Conservation (phyloP, 306 rosid genomes). For the Lathyrus sativus region DNA sequence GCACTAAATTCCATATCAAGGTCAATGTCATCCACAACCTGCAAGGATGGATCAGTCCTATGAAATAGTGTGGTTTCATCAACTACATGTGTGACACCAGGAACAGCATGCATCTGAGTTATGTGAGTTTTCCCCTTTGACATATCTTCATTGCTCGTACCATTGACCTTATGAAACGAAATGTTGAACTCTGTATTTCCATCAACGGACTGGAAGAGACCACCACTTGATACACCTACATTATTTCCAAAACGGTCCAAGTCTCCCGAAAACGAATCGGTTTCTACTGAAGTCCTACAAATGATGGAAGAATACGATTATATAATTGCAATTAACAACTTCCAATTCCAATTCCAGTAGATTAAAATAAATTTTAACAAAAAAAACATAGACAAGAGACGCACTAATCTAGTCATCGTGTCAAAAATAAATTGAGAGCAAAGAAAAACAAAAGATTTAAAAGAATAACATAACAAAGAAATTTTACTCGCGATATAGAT, state of each 20-base stretch:
- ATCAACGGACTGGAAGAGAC: conserved; percentile 53
- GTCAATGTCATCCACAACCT: conserved; percentile 57
- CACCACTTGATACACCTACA: conserved; percentile 50
- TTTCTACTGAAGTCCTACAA: conserved; percentile 77
- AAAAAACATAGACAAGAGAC: background rate
- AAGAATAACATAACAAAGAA: background rate
- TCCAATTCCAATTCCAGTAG: conserved; percentile 36
- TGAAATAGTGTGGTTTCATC: conserved; percentile 52
- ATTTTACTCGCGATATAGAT: background rate
- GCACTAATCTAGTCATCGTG: background rate
- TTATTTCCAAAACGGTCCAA: conserved; percentile 61
- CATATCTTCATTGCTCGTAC: conserved; percentile 39
- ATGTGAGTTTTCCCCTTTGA: conserved; percentile 47
- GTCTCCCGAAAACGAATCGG: conserved; percentile 66
- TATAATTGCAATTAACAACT: conserved; percentile 11
- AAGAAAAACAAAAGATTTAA: background rate
- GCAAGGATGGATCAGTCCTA: conserved; percentile 49
- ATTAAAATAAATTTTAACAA: conserved; percentile 17
- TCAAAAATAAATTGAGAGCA: background rate
- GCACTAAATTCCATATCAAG: conserved; percentile 52
- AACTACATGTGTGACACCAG: conserved; percentile 53
- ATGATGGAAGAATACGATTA: conserved; percentile 38
- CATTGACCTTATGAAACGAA: conserved; percentile 59
- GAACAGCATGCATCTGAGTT: conserved; percentile 49
- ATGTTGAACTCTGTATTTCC: conserved; percentile 64